Evolutionary conservation across 148 eudicot genomes (phyloP).

Genomic region (Amaranthus cruentus): DNA sequence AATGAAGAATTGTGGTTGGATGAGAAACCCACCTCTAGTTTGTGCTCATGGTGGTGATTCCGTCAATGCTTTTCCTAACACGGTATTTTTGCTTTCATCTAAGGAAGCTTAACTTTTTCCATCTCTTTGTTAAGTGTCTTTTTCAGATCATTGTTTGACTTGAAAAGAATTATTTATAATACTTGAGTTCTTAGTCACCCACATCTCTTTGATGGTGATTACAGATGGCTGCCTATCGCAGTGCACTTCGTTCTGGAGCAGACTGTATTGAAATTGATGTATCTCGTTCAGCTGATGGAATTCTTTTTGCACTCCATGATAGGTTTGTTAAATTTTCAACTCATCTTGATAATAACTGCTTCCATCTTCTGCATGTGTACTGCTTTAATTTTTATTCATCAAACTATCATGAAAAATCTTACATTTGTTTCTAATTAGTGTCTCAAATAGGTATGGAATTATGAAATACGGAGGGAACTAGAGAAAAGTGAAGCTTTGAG

Average conservation of each 20-base stretch:
- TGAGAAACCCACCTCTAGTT: conserved; percentile 73
- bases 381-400: not conserved
- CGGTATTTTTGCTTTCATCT: conserved; percentile 41
- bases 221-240: conserved; percentile 75
- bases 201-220: conserved; percentile 20
- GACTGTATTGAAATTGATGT: conserved; percentile 98
- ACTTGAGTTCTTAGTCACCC: conserved; percentile 11
- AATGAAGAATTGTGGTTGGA: conserved; percentile 70
- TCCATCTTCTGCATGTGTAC: not conserved
- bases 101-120: not conserved
- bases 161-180: not conserved
- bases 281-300: conserved; percentile 89
- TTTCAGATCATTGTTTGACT: not conserved
- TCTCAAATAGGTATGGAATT: not conserved
- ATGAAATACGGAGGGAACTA: not conserved
- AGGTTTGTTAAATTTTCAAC: conserved; percentile 38
- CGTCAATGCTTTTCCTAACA: conserved; percentile 77
- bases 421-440: not conserved
- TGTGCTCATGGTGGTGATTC: conserved; percentile 99
- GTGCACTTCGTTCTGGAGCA: conserved; percentile 60
- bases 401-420: not conserved
- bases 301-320: conserved; percentile 91
- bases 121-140: not conserved
- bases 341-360: not conserved
- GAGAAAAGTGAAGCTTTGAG: not conserved